Conservation (phyloP, 2,329 filamentous ascomycete species). For the Septoria linicola region DNA sequence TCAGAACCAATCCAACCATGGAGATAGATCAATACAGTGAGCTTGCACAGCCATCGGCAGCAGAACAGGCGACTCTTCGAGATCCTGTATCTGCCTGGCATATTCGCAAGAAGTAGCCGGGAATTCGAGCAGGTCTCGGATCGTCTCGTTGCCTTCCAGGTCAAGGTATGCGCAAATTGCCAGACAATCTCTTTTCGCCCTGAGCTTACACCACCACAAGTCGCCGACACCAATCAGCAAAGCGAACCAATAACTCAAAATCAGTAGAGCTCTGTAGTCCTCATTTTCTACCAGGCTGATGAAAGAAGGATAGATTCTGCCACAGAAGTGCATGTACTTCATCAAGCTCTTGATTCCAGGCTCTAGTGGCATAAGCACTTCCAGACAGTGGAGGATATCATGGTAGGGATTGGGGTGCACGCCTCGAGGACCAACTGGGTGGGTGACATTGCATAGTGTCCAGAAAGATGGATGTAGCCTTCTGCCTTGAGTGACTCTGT, state of each 20-base stretch:
- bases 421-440: slow-evolving; percentile 12
- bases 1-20: too few relatives aligned
- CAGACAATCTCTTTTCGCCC: slow-evolving; percentile 18
- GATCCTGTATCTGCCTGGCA: neutral
- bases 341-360: slow-evolving; percentile 15
- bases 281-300: slow-evolving; percentile 16
- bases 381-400: slow-evolving; percentile 17
- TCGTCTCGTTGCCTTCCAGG: neutral
- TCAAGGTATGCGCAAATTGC: slow-evolving; percentile 16
- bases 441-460: slow-evolving; percentile 16
- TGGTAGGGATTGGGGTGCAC: slow-evolving; percentile 20
- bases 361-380: slow-evolving; percentile 14
- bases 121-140: slow-evolving; percentile 6
- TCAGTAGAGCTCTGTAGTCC: slow-evolving; percentile 15
- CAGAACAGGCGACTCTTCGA: too few relatives aligned
- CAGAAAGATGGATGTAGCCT: slow-evolving; percentile 10
- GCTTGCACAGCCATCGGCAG: too few relatives aligned
- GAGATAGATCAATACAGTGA: neutral
- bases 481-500: neutral
- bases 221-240: slow-evolving; percentile 15
- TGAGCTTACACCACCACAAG: slow-evolving; percentile 18
- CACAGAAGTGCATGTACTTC: slow-evolving; percentile 22
- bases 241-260: slow-evolving; percentile 18
- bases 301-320: slow-evolving; percentile 16
- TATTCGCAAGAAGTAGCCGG: slow-evolving; percentile 14